Conservation (phyloP, 441 rosid species). For the Dalechampia spathulata region DNA sequence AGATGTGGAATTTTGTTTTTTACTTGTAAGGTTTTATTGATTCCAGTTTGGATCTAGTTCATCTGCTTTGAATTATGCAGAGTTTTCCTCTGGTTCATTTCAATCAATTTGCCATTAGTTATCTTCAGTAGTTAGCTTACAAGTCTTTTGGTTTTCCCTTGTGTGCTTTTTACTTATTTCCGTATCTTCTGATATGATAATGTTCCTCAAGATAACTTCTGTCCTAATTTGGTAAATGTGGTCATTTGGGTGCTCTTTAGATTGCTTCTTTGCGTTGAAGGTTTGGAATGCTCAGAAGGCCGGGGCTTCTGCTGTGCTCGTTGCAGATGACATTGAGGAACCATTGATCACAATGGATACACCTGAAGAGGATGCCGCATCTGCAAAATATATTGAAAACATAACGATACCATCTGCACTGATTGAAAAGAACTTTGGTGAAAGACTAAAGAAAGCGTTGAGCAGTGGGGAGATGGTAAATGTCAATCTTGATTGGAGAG, state of each 20-base stretch:
- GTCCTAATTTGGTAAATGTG: neutral
- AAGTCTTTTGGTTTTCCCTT: too few species aligned
- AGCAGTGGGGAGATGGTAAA: slow-evolving; percentile 80
- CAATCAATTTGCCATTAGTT: neutral
- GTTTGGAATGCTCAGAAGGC: slow-evolving; percentile 99
- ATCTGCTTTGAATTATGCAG: too few species aligned
- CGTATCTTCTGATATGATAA: too few species aligned
- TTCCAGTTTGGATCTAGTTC: too few species aligned
- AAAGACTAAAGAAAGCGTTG: slow-evolving; percentile 58
- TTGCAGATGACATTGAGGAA: slow-evolving; percentile 79
- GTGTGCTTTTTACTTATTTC: neutral
- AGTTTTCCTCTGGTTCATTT: neutral
- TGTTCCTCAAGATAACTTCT: too few species aligned
- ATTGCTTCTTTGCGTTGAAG: slow-evolving; percentile 90
- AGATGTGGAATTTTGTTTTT: neutral
- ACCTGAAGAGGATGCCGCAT: slow-evolving; percentile 64
- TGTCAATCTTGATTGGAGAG: slow-evolving; percentile 99
- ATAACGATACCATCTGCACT: slow-evolving; percentile 98
- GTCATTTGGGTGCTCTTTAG: slow-evolving; percentile 30
- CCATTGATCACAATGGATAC: slow-evolving; percentile 94
- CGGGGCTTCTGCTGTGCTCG: slow-evolving; percentile 97
- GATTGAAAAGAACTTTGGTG: slow-evolving; percentile 70
- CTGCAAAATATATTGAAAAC: slow-evolving; percentile 77
- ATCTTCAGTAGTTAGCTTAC: neutral
- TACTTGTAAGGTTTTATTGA: neutral